A percentile compares a stretch with the other conserved stretches of the same genome.
Evolutionary conservation across 805 yeast genomes (phyloP).

Genomic region (Ogataea methanolica): DNA sequence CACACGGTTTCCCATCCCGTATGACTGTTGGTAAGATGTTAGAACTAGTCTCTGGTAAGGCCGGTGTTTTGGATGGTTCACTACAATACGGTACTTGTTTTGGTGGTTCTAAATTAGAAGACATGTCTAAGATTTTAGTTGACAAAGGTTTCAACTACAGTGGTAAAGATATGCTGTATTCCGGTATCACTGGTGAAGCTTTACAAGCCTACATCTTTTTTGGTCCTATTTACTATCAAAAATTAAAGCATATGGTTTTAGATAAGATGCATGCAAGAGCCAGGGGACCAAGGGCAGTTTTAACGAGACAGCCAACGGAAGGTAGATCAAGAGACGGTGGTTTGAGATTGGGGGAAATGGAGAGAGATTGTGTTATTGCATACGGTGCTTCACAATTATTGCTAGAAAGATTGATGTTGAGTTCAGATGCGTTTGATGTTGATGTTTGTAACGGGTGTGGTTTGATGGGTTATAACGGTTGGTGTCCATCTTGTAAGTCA

Average conservation of each 20-base stretch:
- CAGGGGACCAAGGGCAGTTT: conserved; percentile 96
- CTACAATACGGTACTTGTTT: conserved; percentile 97
- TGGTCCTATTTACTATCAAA: conserved; percentile 97
- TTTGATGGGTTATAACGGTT: conserved; percentile 92
- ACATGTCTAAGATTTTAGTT: conserved; percentile 86
- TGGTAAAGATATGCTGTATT: conserved; percentile 96
- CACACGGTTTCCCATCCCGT: conserved; percentile 99
- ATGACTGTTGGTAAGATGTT: conserved; percentile 99
- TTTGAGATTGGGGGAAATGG: conserved; percentile 98
- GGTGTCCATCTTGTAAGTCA: conserved; percentile 96
- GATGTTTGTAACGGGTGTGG: conserved; percentile 94
- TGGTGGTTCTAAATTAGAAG: conserved; percentile 95
- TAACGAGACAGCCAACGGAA: conserved; percentile 97
- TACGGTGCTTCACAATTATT: conserved; percentile 96
- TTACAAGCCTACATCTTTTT: conserved; percentile 96
- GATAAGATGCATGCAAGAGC: conserved; percentile 99
- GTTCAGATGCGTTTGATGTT: conserved; percentile 97
- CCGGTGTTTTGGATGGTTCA: conserved; percentile 90
- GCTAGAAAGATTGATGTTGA: conserved; percentile 90
- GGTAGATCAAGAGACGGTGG: conserved; percentile 99
- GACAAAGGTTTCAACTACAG: conserved; percentile 91
- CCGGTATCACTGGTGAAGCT: conserved; percentile 97
- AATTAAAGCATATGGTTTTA: conserved; percentile 96
- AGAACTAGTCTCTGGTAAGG: conserved; percentile 93
- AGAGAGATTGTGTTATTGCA: conserved; percentile 98